Conservation (phyloP, 805 yeast species). For the Ogataea thermomethanolica region DNA sequence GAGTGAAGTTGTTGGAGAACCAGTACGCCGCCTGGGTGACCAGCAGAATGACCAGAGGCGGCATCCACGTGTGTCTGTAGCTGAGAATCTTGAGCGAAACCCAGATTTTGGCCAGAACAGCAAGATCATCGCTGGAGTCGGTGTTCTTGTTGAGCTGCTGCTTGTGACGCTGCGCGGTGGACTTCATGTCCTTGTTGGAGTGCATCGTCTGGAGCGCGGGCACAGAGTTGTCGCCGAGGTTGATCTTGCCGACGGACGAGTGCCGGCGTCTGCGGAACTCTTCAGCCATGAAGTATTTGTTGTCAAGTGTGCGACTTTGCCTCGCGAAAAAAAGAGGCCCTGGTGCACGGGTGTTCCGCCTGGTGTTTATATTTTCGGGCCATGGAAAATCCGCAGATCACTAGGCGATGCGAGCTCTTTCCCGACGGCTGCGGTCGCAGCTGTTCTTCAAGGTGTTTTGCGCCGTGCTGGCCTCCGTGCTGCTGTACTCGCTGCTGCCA, state of each 20-base stretch:
- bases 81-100: constrained; percentile 56
- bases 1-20: constrained; percentile 54
- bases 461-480: not conserved
- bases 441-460: not conserved
- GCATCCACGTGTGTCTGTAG: constrained; percentile 67
- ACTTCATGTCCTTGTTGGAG: constrained; percentile 41
- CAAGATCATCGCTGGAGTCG: constrained; percentile 42
- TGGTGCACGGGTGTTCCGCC: constrained; percentile 1
- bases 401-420: not conserved
- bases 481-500: not conserved
- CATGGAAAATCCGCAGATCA: not conserved
- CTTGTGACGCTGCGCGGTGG: constrained; percentile 35
- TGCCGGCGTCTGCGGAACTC: constrained; percentile 22
- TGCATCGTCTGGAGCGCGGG: constrained; percentile 67
- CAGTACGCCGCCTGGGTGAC: constrained; percentile 43
- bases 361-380: too few relatives aligned
- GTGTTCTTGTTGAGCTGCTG: constrained; percentile 26
- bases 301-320: not conserved
- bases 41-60: constrained; percentile 52
- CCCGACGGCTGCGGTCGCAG: constrained; percentile 4
- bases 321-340: not conserved
- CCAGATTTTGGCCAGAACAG: constrained; percentile 52
- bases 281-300: not conserved
- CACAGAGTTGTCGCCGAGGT: constrained; percentile 68
- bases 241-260: constrained; percentile 72